A percentile compares a stretch with the other conserved stretches of the same genome.
Evolutionary conservation across 176 grass and related monocot species (phyloP).

Genomic region (Puccinellia tenuiflora): DNA sequence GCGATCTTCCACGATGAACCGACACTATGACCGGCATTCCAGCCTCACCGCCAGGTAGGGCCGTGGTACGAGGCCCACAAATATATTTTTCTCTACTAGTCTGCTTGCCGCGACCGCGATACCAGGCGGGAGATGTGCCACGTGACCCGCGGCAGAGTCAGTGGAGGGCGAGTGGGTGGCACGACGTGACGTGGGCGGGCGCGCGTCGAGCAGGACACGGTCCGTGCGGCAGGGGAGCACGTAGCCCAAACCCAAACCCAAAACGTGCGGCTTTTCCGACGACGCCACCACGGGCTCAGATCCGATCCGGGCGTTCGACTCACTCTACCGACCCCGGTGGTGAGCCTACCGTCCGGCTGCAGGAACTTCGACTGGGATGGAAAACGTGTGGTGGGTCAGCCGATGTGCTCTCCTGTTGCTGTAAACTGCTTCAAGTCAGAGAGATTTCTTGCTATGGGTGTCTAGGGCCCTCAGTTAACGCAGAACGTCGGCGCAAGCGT

Average conservation of each 20-base stretch:
- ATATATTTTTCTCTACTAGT: too few species aligned
- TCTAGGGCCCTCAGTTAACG: too few species aligned
- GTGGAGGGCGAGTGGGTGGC: not conserved
- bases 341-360: too few species aligned
- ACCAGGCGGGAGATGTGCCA: not conserved
- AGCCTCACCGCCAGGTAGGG: too few species aligned
- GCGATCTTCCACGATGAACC: too few species aligned
- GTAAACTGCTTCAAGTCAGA: not conserved
- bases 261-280: not conserved
- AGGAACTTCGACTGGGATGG: too few species aligned
- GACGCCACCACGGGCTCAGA: not conserved
- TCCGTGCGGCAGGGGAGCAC: not conserved
- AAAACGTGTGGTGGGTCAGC: not conserved
- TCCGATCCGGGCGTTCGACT: not conserved
- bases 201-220: not conserved
- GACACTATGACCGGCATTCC: too few species aligned
- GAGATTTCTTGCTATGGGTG: not conserved
- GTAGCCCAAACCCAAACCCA: too few species aligned
- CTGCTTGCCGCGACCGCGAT: not conserved
- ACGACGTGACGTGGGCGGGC: not conserved
- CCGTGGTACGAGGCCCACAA: too few species aligned
- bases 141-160: not conserved
- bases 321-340: too few species aligned
- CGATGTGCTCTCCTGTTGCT: not conserved
- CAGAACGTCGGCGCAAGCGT: not conserved